Base-by-base conservation (phyloP, 1,284 basidiomycete species). In the Exobasidium cylindrosporum region DNA sequence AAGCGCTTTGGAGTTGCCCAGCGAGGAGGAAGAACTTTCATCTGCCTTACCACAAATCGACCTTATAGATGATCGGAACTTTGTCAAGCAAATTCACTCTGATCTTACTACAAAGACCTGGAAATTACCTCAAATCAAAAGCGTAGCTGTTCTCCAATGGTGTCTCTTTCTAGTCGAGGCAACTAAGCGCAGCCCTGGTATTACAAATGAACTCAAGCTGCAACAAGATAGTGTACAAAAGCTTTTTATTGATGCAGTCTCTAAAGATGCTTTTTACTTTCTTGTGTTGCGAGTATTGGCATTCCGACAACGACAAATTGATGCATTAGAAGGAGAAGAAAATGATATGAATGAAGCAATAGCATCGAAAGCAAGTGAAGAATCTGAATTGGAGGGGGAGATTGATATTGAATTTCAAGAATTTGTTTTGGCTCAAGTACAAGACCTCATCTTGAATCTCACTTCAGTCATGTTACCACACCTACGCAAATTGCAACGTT, bases 121-220 rank as follows among this genome's bases (percentile, higher is more conserved):
- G 89, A 86, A 86, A 61, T 87, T 90, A 7, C 84, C 86, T 0
- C 87, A 88, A 2, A 82, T 93, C 29, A 90, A 89, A 73, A 88
- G 91, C 0, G 84, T 86, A 0, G 78, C 94, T 2, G 82, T 89
- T 10, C 84, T 97, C 31, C 89, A 92, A 71, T 96, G 92, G 91
- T 89, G 90, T 0, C 83, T 94, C 59, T 92, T 77, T 52, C 54
- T 77, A 14, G 69, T 69, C 21, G 70, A 77, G 14, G 69, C 73
- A 4, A 65, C 75, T 58, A 65, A 68, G 6, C 63, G 66, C 17
- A 70, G 68, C 43, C 62, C 76, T 1, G 65, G 65, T 59, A 65
- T 69, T 26, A 63, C 67, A 43, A 63, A 62, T n/a, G 69, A 76
- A 61, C 64, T 79, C 4, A 63, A 62, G 21, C 65, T 73, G 43